Evolutionary conservation across 108 stramenopile species (phyloP), one percentile per base, ranked within the genome.

Genomic region (Fragilaria radians): DNA sequence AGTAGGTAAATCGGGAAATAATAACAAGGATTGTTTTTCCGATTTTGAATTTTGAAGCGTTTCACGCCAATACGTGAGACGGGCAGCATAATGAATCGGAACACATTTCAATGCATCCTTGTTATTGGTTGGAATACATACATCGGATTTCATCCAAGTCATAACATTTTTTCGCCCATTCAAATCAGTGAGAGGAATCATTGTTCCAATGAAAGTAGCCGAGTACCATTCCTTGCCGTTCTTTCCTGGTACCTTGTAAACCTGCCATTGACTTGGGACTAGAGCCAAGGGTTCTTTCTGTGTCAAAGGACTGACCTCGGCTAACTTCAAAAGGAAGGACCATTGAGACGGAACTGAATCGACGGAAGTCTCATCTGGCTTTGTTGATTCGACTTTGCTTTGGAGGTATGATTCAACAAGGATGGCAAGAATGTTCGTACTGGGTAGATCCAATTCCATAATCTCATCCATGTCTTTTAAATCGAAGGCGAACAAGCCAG

Each of bases 101-200:
- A 77, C 53, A 30, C 76, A 77, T 29, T 57, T 46, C 19, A 63
- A 25, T 30, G 65, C 70, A 22, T 77, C 67, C 31, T 29, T 23
- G 24, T 54, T 42, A 5, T 34, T 29, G 11, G 56, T 36, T 18
- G 76, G 76, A 11, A 62, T 63, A 9, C 3, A 5, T 7, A 26
- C 5, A 5, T 55, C 32, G 27, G 57, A 28, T 34, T 65, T 67
- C 31, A 72, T 72, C 76, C 76, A 77, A 25, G 48, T 21, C 52
- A 60, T 47, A 64, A 48, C 45, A 18, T 68, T 64, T 3, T 59
- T 58, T 46, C 62, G 55, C 0, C 57, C 63, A n/a, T 30, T 7
- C 30, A 67, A 9, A 32, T 34, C 4, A 27, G 34, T 24, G 0
- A 21, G 11, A 2, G 60, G 65, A 57, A 62, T 45, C n/a, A 27